Conservation (phyloP, 2,329 filamentous ascomycete genomes). For the Juglanconis juglandina region DNA sequence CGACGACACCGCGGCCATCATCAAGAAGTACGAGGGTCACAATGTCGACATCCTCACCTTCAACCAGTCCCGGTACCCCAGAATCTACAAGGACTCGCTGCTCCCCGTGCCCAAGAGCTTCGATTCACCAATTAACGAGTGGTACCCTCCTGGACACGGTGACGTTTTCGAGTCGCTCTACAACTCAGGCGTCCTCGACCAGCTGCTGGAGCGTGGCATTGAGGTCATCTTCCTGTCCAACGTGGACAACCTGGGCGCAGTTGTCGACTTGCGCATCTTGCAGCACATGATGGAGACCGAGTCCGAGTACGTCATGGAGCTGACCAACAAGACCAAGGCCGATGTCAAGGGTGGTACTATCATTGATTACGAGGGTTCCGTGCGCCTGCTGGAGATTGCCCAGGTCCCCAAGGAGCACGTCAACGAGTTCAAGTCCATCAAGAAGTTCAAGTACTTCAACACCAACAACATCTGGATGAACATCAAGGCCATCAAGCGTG, state of each 20-base stretch:
- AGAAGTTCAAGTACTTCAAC: slow-evolving; percentile 99
- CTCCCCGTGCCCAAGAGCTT: slow-evolving; percentile 89
- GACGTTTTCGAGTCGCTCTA: slow-evolving; percentile 99
- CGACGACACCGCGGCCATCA: slow-evolving; percentile 95
- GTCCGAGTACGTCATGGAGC: slow-evolving; percentile 98
- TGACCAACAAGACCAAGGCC: slow-evolving; percentile 99
- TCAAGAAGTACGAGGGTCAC: slow-evolving; percentile 99
- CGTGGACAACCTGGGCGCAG: slow-evolving; percentile 95
- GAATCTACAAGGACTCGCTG: slow-evolving; percentile 96
- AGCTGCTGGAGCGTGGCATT: slow-evolving; percentile 90
- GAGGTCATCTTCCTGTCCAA: slow-evolving; percentile 99
- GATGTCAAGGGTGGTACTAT: slow-evolving; percentile 99
- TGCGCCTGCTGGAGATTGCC: slow-evolving; percentile 95
- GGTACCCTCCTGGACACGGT: slow-evolving; percentile 98
- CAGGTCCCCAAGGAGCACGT: slow-evolving; percentile 99
- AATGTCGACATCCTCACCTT: slow-evolving; percentile 99
- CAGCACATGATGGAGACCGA: slow-evolving; percentile 99
- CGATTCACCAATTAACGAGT: slow-evolving; percentile 86
- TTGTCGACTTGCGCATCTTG: slow-evolving; percentile 95
- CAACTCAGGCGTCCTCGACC: slow-evolving; percentile 97
- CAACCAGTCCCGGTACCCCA: slow-evolving; percentile 98
- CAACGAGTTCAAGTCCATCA: slow-evolving; percentile 99
- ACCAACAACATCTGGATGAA: slow-evolving; percentile 99
- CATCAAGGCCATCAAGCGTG: slow-evolving; percentile 93
- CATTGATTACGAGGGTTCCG: slow-evolving; percentile 97